Percentiles rank a stretch among this genome's conserved stretches.
These are phyloP conservation scores for Penicillium psychrofluorescens DNA, from an alignment of 495 filamentous ascomycete genomes.

Conservation along the genomic window DNA sequence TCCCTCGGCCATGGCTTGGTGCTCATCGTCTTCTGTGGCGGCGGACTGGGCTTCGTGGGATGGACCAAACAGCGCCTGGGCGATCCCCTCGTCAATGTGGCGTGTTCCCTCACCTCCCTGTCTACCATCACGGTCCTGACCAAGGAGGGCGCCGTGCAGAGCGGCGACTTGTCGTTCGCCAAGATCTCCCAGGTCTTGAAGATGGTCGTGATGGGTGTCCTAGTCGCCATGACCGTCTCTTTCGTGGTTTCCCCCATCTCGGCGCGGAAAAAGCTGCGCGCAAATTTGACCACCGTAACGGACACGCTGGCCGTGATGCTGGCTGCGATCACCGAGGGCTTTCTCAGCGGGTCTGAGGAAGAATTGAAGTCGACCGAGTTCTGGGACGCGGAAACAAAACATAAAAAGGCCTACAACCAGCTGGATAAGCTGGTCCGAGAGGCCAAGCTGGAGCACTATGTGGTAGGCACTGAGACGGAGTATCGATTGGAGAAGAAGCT, in stretches of 20 bases:
- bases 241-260: constrained; percentile 75
- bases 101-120: constrained; percentile 82
- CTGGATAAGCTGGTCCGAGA: constrained; percentile 79
- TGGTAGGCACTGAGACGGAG: constrained; percentile 73
- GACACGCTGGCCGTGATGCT: constrained; percentile 75
- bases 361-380: constrained; percentile 61
- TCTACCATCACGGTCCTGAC: constrained; percentile 88
- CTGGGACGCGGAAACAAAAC: constrained; percentile 55
- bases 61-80: constrained; percentile 87
- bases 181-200: constrained; percentile 86
- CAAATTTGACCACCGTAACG: constrained; percentile 68
- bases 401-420: constrained; percentile 60
- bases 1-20: constrained; percentile 73
- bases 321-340: constrained; percentile 73
- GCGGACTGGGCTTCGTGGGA: constrained; percentile 81
- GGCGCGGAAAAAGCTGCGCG: constrained; percentile 65
- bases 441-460: constrained; percentile 83
- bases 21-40: constrained; percentile 80
- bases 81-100: constrained; percentile 84
- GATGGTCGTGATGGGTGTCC: constrained; percentile 82
- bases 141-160: constrained; percentile 83
- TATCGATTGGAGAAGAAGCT: constrained; percentile 74
- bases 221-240: constrained; percentile 67
- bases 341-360: constrained; percentile 76
- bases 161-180: constrained; percentile 66